Evolutionary conservation across 176 grass and related monocot species (phyloP), one percentile per base, ranked within the genome.

Genomic region (Pharus latifolius): DNA sequence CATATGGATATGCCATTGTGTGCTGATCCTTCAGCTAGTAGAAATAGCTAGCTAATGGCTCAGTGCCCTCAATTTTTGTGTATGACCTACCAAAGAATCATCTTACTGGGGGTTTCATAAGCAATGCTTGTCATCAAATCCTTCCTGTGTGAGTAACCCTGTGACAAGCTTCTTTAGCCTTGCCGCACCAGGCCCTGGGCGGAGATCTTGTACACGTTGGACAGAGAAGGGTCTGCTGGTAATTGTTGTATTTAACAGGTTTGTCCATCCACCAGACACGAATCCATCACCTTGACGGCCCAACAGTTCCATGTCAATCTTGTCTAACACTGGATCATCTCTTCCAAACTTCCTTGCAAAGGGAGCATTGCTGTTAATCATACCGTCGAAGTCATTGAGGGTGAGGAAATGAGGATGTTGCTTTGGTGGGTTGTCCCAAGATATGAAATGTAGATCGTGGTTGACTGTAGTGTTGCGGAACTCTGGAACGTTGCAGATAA

Each of bases 391-490:
- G 69, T 99, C 87, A 54, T 76, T 43, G 1, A 91, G 34, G 4
- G 87, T 95, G 30, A 95, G 84, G 51, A 86, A 86, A 72, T 99
- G 96, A 27, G 96, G 96, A 44, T 95, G 96, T 53, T 99, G 96
- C 84, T 99, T 99, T 42, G 96, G 96, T 32, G 96, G 96, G 68
- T 95, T 99, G 53, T 99, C 96, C 96, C 96, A 99, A 37, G 90
- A 91, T 60, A 95, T 99, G 80, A 95, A 99, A 82, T 99, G 96
- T 29, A 99, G 82, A 52, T 95, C 96, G 50, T 99, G 87, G 72
- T 99, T 99, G 2, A 99, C 90, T 9, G 96, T 95, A 4, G 96
- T 91, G 79, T 94, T 99, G 22, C 63, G 67, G 41, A 99, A 99
- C 52, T 99, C 96, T 2, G 74, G 84, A 3, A 86, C 82, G 60